phyloP scores from a whole-genome alignment of 257 asterid species.

The Ilex asprella region DNA sequence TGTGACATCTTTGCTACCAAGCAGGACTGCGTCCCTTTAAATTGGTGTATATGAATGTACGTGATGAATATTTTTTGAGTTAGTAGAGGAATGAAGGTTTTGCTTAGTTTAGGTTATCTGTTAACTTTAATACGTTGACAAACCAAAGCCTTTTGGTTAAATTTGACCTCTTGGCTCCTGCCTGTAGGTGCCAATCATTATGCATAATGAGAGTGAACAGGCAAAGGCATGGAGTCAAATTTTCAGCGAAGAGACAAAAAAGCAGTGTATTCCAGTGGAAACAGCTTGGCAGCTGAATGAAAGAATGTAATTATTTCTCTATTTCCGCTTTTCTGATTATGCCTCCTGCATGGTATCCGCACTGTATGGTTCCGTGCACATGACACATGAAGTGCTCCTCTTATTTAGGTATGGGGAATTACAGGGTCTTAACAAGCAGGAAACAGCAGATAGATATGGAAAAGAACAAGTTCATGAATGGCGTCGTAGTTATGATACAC shows the following conservation, averaged over 20 bases:
- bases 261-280: slow-evolving; percentile 83
- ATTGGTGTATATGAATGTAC: too few species aligned
- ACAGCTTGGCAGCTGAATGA: slow-evolving; percentile 98
- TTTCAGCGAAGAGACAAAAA: slow-evolving; percentile 79
- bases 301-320: slow-evolving; percentile 54
- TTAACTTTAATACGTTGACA: too few species aligned
- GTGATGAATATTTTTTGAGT: too few species aligned
- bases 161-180: slow-evolving; percentile 2
- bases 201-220: slow-evolving; percentile 77
- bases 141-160: neutral
- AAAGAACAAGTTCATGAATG: slow-evolving; percentile 86
- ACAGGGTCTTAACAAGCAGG: slow-evolving; percentile 94
- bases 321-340: neutral
- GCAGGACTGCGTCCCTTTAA: too few species aligned
- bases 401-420: slow-evolving; percentile 83
- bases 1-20: too few species aligned
- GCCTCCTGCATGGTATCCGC: neutral
- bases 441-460: slow-evolving; percentile 93
- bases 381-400: neutral
- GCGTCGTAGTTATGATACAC: slow-evolving; percentile 92
- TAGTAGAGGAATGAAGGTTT: too few species aligned
- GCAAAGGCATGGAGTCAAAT: slow-evolving; percentile 85
- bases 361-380: neutral
- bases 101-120: neutral
- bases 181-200: slow-evolving; percentile 78